Conservation (phyloP, 1,139 yeast species). For the Yamadazyma siamensis region DNA sequence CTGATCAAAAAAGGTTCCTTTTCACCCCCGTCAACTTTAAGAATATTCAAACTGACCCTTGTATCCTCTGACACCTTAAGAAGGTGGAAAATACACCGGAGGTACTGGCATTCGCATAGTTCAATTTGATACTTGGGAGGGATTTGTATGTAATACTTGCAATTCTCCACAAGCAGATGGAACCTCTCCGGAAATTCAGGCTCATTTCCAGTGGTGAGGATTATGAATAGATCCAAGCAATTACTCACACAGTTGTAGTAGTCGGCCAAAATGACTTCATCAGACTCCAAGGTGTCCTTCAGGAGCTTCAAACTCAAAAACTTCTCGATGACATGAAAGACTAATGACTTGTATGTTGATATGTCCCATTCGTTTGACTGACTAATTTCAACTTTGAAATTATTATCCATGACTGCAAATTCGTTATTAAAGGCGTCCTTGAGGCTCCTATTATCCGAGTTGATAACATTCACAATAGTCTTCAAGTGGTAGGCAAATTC, state of each 20-base stretch:
- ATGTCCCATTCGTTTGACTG: slow-evolving; percentile 47
- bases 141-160: slow-evolving; percentile 20
- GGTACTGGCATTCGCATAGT: slow-evolving; percentile 24
- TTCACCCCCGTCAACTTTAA: slow-evolving; percentile 30
- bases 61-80: slow-evolving; percentile 31
- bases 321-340: slow-evolving; percentile 44
- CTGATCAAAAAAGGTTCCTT: slow-evolving; percentile 31
- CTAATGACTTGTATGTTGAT: slow-evolving; percentile 60
- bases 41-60: slow-evolving; percentile 26
- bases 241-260: slow-evolving; percentile 25
- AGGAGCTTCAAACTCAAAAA: slow-evolving; percentile 35
- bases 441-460: slow-evolving; percentile 38
- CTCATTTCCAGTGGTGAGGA: slow-evolving; percentile 56
- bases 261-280: slow-evolving; percentile 18
- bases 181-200: slow-evolving; percentile 42
- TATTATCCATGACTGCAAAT: slow-evolving; percentile 51
- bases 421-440: slow-evolving; percentile 51
- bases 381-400: slow-evolving; percentile 32
- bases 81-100: slow-evolving; percentile 28
- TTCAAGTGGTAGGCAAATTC: slow-evolving; percentile 56
- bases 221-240: slow-evolving; percentile 40
- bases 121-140: slow-evolving; percentile 28
- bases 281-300: slow-evolving; percentile 17
- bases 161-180: slow-evolving; percentile 23
- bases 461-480: slow-evolving; percentile 49